Conservation (phyloP, 306 rosid genomes). For the cucumber (Cucumis sativus) region DNA sequence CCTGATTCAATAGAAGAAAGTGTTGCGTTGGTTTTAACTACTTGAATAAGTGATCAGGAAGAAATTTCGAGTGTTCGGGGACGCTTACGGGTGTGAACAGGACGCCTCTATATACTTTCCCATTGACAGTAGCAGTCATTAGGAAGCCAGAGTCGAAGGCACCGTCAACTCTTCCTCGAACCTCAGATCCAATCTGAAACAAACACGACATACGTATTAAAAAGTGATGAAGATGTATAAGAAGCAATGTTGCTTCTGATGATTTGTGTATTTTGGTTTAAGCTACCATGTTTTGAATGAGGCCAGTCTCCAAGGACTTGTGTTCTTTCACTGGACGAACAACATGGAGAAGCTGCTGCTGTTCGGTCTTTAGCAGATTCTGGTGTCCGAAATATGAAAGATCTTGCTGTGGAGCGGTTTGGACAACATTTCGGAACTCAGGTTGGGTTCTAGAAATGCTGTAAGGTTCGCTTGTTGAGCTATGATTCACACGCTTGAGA, state of each 20-base stretch:
- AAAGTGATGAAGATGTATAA: too few relatives aligned
- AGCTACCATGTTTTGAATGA: conserved; percentile 1
- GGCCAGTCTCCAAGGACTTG: conserved; percentile 7
- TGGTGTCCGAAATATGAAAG: conserved; percentile 29
- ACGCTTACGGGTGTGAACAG: conserved; percentile 75
- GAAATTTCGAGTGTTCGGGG: background rate
- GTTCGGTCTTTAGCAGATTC: conserved; percentile 27
- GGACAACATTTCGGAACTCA: background rate
- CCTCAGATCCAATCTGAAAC: conserved; percentile 76
- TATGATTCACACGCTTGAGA: conserved; percentile 23
- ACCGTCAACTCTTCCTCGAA: conserved; percentile 75
- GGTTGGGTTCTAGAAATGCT: background rate
- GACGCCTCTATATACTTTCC: conserved; percentile 64
- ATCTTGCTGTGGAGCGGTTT: conserved; percentile 22
- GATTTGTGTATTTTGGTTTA: background rate
- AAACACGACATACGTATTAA: background rate
- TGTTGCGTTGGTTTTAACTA: background rate
- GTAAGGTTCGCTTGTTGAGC: conserved; percentile 25
- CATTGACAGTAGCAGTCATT: conserved; percentile 73
- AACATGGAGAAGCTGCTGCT: conserved; percentile 13
- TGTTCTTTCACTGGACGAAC: conserved; percentile 17
- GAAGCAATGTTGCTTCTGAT: background rate
- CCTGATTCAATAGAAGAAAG: conserved; percentile 26
- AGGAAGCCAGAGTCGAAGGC: conserved; percentile 78
- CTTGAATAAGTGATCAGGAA: background rate